phyloP scores from a whole-genome alignment of 78 protist species.

The Dictyostelium intermedium region DNA sequence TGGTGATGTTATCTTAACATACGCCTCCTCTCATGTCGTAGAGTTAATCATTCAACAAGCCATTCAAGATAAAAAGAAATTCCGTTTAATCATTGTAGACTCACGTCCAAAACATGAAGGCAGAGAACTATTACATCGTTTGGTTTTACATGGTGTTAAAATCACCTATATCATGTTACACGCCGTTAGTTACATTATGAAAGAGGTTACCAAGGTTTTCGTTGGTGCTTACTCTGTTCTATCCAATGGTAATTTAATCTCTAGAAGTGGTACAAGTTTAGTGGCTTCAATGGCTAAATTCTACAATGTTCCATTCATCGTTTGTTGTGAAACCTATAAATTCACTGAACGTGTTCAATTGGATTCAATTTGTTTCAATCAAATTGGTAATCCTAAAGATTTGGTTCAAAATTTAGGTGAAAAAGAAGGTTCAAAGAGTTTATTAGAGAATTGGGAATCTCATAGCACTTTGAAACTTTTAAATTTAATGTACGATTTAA shows the following conservation, averaged over 20 bases:
- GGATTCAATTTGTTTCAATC: slow-evolving; percentile 95
- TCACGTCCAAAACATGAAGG: slow-evolving; percentile 95
- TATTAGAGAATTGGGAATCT: slow-evolving; percentile 54
- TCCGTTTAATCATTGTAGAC: slow-evolving; percentile 95
- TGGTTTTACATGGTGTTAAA: slow-evolving; percentile 80
- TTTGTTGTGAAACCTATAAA: slow-evolving; percentile 97
- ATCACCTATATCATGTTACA: slow-evolving; percentile 90
- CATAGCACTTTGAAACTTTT: slow-evolving; percentile 78
- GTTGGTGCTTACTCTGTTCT: slow-evolving; percentile 94
- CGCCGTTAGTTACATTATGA: slow-evolving; percentile 92
- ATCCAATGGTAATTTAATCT: slow-evolving; percentile 90
- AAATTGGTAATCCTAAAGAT: slow-evolving; percentile 88
- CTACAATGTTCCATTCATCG: slow-evolving; percentile 94
- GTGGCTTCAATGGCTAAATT: slow-evolving; percentile 92
- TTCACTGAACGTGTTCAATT: slow-evolving; percentile 93
- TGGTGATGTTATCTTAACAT: slow-evolving; percentile 93
- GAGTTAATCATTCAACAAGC: slow-evolving; percentile 84
- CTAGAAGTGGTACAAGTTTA: slow-evolving; percentile 92
- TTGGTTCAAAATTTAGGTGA: slow-evolving; percentile 53
- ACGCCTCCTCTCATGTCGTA: slow-evolving; percentile 86
- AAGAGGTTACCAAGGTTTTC: slow-evolving; percentile 86
- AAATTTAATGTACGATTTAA: slow-evolving; percentile 95
- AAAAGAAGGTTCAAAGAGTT: slow-evolving; percentile 47
- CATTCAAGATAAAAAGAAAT: slow-evolving; percentile 62
- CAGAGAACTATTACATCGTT: slow-evolving; percentile 36